Percentiles rank a stretch among this genome's conserved stretches.
phyloP scores from a whole-genome alignment of 805 yeast genomes.

The Saccharomycopsis sp. region DNA sequence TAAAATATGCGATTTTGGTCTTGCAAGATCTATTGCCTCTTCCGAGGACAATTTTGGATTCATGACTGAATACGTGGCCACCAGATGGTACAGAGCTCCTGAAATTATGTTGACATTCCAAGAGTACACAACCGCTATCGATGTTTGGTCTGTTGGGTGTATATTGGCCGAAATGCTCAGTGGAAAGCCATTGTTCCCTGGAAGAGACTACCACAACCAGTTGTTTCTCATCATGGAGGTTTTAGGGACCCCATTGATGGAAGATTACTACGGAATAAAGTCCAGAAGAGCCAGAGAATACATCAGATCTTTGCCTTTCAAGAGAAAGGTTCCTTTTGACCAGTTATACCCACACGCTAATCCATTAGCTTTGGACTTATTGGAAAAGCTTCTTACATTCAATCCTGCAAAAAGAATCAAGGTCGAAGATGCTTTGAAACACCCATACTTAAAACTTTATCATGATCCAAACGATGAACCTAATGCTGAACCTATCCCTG shows the following conservation, averaged over 20 bases:
- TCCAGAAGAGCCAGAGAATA: slow-evolving; percentile 73
- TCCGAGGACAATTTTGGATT: slow-evolving; percentile 43
- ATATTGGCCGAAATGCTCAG: slow-evolving; percentile 63
- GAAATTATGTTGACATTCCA: slow-evolving; percentile 73
- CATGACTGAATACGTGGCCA: slow-evolving; percentile 77
- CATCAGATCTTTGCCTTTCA: slow-evolving; percentile 58
- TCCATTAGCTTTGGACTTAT: slow-evolving; percentile 49
- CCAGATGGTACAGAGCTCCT: slow-evolving; percentile 82
- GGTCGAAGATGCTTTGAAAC: slow-evolving; percentile 67
- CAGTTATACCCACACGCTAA: slow-evolving; percentile 41
- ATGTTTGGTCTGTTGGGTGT: slow-evolving; percentile 78
- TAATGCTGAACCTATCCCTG: slow-evolving; percentile 62
- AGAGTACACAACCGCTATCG: slow-evolving; percentile 70
- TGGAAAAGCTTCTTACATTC: slow-evolving; percentile 64
- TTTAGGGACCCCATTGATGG: slow-evolving; percentile 67
- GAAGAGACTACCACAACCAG: slow-evolving; percentile 67
- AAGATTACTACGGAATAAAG: slow-evolving; percentile 67
- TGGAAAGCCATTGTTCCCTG: slow-evolving; percentile 65
- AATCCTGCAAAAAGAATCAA: slow-evolving; percentile 69
- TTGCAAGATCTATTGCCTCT: slow-evolving; percentile 52
- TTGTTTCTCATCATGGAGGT: slow-evolving; percentile 58
- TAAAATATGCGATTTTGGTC: slow-evolving; percentile 74
- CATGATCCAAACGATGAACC: slow-evolving; percentile 75
- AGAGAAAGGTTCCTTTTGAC: slow-evolving; percentile 47
- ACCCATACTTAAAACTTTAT: slow-evolving; percentile 62